These are phyloP conservation scores for Cucumis hystrix DNA, from an alignment of 306 rosid genomes.

Conservation along the genomic window DNA sequence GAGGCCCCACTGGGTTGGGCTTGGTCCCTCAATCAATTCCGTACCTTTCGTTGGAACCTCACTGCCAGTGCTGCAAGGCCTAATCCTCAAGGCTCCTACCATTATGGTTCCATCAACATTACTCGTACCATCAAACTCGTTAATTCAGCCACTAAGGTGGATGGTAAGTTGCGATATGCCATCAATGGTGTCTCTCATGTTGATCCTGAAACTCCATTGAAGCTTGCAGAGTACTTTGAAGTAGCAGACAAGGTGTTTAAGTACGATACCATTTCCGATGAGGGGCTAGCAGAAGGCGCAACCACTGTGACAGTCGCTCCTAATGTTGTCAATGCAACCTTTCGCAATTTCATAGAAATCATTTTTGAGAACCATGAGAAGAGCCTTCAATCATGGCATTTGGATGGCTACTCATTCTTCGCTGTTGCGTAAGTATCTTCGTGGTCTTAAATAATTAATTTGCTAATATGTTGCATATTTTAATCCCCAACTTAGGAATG, in stretches of 20 bases:
- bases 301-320: slow-evolving; percentile 4
- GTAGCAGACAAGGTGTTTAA: slow-evolving; percentile 33
- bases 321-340: slow-evolving; percentile 25
- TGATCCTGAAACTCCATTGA: slow-evolving; percentile 44
- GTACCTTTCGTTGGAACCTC: slow-evolving; percentile 76
- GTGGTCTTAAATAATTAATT: background rate
- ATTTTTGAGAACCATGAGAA: slow-evolving; percentile 74
- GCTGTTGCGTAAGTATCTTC: background rate
- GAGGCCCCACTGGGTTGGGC: slow-evolving; percentile 73
- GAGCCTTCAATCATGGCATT: slow-evolving; percentile 54
- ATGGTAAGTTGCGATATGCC: slow-evolving; percentile 60
- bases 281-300: slow-evolving; percentile 2
- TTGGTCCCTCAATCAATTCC: slow-evolving; percentile 85
- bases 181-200: slow-evolving; percentile 61
- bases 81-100: slow-evolving; percentile 83
- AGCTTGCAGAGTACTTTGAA: slow-evolving; percentile 63
- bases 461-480: background rate
- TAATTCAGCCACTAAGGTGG: slow-evolving; percentile 26
- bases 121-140: slow-evolving; percentile 51
- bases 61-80: slow-evolving; percentile 91
- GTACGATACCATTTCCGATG: slow-evolving; percentile 23
- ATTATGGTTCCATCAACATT: slow-evolving; percentile 62
- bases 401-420: slow-evolving; percentile 30
- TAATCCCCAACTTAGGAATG: background rate
- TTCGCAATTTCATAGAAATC: slow-evolving; percentile 48